These are phyloP conservation scores for Fraxinus cuspidata DNA, from an alignment of 257 asterid genomes.

Conservation along the genomic window DNA sequence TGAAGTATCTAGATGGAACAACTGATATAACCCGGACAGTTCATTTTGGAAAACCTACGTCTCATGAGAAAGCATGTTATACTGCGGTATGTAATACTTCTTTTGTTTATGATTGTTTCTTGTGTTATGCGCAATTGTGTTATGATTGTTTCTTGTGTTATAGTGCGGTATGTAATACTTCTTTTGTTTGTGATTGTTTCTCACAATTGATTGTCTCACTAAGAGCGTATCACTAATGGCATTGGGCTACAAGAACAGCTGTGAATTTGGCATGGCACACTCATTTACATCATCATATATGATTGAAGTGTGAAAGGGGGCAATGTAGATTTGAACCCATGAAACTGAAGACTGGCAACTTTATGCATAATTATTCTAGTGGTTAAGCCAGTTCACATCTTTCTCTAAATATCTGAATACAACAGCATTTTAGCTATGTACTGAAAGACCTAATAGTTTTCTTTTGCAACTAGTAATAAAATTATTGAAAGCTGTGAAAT, in stretches of 20 bases:
- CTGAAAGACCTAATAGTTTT: neutral
- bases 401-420: neutral
- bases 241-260: neutral
- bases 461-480: neutral
- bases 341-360: neutral
- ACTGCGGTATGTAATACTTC: slow-evolving; percentile 69
- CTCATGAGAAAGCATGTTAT: slow-evolving; percentile 96
- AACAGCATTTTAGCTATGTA: neutral
- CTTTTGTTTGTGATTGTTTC: slow-evolving; percentile 6
- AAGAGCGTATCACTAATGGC: neutral
- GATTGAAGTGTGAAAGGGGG: neutral
- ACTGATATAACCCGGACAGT: slow-evolving; percentile 97
- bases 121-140: neutral
- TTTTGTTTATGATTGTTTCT: slow-evolving; percentile 7
- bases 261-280: neutral
- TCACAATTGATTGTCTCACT: neutral
- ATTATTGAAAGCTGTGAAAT: neutral
- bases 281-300: neutral
- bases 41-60: slow-evolving; percentile 88
- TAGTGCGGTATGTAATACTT: slow-evolving; percentile 69
- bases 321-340: neutral
- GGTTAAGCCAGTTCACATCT: neutral
- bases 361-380: neutral
- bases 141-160: slow-evolving; percentile 45
- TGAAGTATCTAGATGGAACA: slow-evolving; percentile 95